Evolutionary conservation across 345 rosid genomes (phyloP).

Genomic region (Murraya koenigii): DNA sequence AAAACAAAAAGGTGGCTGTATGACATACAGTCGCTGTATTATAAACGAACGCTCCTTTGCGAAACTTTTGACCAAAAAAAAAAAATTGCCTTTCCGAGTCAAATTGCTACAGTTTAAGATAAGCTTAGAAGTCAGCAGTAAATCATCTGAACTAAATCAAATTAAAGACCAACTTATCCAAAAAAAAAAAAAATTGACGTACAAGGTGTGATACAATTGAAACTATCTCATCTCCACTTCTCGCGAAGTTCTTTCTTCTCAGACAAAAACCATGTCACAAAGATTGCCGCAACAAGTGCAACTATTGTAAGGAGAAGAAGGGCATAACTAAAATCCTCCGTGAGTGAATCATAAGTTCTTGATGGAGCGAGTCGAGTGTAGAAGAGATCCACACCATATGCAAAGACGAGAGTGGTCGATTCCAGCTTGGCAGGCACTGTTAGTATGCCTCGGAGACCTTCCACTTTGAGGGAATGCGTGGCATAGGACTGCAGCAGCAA

Average conservation of each 20-base stretch:
- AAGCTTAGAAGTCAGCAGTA: conserved; percentile 23
- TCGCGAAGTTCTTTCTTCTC: conserved; percentile 88
- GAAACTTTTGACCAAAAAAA: not conserved
- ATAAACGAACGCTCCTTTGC: too few relatives aligned
- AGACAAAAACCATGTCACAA: conserved; percentile 77
- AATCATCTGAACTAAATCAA: conserved; percentile 24
- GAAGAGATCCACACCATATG: conserved; percentile 91
- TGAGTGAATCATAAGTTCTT: conserved; percentile 92
- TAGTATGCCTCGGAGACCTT: conserved; percentile 76
- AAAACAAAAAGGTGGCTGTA: too few relatives aligned
- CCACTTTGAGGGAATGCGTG: conserved; percentile 80
- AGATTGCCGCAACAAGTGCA: conserved; percentile 79
- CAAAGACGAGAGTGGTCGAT: conserved; percentile 84
- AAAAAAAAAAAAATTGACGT: conserved; percentile 1
- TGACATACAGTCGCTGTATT: too few relatives aligned
- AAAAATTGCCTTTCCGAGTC: not conserved
- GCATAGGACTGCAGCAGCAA: conserved; percentile 62
- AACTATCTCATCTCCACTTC: conserved; percentile 71
- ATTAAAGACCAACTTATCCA: not conserved
- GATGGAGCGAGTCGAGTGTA: conserved; percentile 92
- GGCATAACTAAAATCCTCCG: conserved; percentile 93
- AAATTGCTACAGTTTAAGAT: conserved; percentile 19
- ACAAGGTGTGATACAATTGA: conserved; percentile 15
- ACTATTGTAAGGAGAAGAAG: conserved; percentile 82
- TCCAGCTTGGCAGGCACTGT: conserved; percentile 96